Percentiles rank a stretch among this genome's conserved stretches.
Evolutionary conservation across 192 early-diverging fungal genomes (phyloP).

Genomic region (Coemansia sp.): DNA sequence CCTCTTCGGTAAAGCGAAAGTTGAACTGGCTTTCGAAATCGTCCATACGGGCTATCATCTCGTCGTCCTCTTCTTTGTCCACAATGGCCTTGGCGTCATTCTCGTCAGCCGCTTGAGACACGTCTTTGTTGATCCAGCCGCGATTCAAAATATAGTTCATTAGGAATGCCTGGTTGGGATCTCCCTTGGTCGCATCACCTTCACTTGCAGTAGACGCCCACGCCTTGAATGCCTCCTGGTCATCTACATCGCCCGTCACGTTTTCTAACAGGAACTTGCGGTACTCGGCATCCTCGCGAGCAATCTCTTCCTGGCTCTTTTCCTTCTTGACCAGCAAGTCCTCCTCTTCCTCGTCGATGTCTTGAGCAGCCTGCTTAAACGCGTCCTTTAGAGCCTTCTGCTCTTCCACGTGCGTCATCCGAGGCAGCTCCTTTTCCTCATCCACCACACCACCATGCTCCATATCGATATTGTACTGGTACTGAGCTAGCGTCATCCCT

Average conservation of each 20-base stretch:
- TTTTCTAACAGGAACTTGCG: conserved; percentile 81
- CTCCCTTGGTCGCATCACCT: conserved; percentile 15
- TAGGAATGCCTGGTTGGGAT: conserved; percentile 66
- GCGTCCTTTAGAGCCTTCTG: conserved; percentile 75
- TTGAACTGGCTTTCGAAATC: conserved; percentile 91
- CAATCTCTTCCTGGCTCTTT: conserved; percentile 74
- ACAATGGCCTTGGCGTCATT: conserved; percentile 62
- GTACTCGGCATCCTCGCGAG: conserved; percentile 86
- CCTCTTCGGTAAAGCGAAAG: conserved; percentile 90
- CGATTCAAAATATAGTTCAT: conserved; percentile 92
- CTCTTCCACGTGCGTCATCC: conserved; percentile 76
- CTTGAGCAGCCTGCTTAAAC: conserved; percentile 63
- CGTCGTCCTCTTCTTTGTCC: conserved; percentile 74
- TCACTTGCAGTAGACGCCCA: conserved; percentile 19
- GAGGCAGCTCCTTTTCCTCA: conserved; percentile 26
- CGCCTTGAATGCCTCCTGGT: conserved; percentile 22
- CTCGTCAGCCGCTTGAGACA: conserved; percentile 60
- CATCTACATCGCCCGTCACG: conserved; percentile 50
- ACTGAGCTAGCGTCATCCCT: conserved; percentile 76
- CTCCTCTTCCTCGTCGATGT: conserved; percentile 57
- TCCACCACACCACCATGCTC: conserved; percentile 55
- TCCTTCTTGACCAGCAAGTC: conserved; percentile 70
- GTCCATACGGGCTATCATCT: conserved; percentile 74
- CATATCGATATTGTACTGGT: conserved; percentile 66
- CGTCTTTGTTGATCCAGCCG: conserved; percentile 64